Conservation (phyloP, 768 basidiomycete genomes). For the Auricularia cornea region DNA sequence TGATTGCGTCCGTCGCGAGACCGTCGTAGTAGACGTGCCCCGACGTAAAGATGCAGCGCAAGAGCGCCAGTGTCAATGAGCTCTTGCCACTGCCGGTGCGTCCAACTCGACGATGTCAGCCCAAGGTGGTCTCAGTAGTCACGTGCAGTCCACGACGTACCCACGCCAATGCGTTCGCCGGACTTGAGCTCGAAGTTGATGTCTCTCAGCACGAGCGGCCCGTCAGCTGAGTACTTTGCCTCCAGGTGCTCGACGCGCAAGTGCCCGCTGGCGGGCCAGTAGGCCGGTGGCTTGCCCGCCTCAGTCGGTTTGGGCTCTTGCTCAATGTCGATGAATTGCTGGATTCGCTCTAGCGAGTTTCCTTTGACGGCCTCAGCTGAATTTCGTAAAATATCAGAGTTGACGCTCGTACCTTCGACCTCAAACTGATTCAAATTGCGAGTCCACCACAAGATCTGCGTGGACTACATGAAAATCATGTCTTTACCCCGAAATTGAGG, state of each 20-base stretch:
- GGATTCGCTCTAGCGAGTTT: constrained; percentile 24
- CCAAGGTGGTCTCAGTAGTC: neutral
- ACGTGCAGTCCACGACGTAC: constrained; percentile 7
- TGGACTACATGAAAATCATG: neutral
- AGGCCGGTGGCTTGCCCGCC: constrained; percentile 47
- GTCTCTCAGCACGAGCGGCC: constrained; percentile 39
- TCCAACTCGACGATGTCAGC: constrained; percentile 23
- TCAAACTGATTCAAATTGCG: constrained; percentile 37
- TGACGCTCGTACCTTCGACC: constrained; percentile 26
- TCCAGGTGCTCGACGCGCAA: constrained; percentile 45
- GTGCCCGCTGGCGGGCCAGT: constrained; percentile 56
- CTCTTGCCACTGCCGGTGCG: constrained; percentile 18
- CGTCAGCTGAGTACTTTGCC: constrained; percentile 41
- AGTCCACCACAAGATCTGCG: constrained; percentile 32
- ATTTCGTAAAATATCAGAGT: no score
- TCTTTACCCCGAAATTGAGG: neutral
- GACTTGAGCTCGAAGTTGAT: constrained; percentile 31
- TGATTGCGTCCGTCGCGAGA: constrained; percentile 36
- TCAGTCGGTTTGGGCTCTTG: constrained; percentile 39
- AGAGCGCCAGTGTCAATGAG: constrained; percentile 25
- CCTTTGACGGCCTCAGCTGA: no score
- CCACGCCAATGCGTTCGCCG: constrained; percentile 32
- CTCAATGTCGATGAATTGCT: constrained; percentile 48
- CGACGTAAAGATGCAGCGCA: constrained; percentile 31
- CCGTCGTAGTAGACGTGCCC: constrained; percentile 47